Evolutionary conservation across 2,329 filamentous ascomycete species (phyloP), one percentile per base, ranked within the genome.

Genomic region (Sclerotinia spermophila): DNA sequence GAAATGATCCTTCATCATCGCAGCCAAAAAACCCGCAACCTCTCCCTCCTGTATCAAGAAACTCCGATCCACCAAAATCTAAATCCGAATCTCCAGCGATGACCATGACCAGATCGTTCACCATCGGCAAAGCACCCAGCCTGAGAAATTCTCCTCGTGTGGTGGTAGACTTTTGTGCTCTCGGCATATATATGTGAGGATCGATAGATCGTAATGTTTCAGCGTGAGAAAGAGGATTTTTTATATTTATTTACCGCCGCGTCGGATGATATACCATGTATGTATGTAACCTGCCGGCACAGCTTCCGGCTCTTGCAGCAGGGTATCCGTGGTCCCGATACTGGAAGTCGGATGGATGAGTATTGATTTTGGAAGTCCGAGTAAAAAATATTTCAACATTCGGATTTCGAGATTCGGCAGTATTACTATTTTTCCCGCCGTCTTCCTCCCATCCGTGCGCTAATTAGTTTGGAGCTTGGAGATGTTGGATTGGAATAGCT

Each of bases 51-150:
- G 83, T 86, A 30, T 79, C 81, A 4, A 81, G 76, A 79, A 88
- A 90, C 78, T 90, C 84, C 38, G 87, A 86, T 5, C 88, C 89
- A 71, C 89, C 91, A 78, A 87, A 90, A 8, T 86, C 84, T 17
- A 85, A 71, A 64, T 89, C 85, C 19, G 78, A 21, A 69, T 79
- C 73, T 70, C 88, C 88, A 44, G 87, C 89, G 71, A 90, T 82
- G 65, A 90, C 82, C 60, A 88, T 79, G 0, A 88, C 86, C 0
- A 88, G 86, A 0, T 77, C 72, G 68, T 51, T 65, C 5, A 13
- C 11, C 61, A n/a, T 7, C 15, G 44, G 19, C 19, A 65, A 35
- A 5, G 27, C 33, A 3, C 42, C 61, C 27, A 65, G n/a, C 21
- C 42, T 35, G 10, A 66, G 27, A 27, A 53, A 5, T 15, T 66